These are phyloP conservation scores for Pouteria campechiana DNA, from an alignment of 179 eudicot genomes.

Conservation along the genomic window DNA sequence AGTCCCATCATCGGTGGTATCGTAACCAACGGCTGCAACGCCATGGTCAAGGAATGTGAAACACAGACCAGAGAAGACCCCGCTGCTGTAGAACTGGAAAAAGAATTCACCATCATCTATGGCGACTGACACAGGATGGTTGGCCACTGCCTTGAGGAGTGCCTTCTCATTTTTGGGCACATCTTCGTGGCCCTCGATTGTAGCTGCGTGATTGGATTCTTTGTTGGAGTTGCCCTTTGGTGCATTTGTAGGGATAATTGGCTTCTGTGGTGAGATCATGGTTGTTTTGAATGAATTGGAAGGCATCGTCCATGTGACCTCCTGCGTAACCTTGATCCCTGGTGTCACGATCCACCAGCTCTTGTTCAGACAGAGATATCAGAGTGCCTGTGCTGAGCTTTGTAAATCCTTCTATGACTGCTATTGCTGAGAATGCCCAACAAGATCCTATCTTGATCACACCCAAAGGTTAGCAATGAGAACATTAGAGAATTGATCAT, in stretches of 20 bases:
- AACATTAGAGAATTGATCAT: neutral
- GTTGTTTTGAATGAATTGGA: constrained; percentile 18
- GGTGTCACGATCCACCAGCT: constrained; percentile 44
- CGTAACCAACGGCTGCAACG: constrained; percentile 32
- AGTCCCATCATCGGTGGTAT: constrained; percentile 14
- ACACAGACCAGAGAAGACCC: constrained; percentile 33
- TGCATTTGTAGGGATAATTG: constrained; percentile 32
- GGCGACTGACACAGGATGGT: constrained; percentile 41
- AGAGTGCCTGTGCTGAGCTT: constrained; percentile 28
- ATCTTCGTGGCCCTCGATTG: constrained; percentile 23
- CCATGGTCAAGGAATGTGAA: constrained; percentile 28
- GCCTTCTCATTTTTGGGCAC: constrained; percentile 37
- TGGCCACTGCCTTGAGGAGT: constrained; percentile 25
- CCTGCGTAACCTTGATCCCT: constrained; percentile 28
- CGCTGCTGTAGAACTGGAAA: constrained; percentile 30
- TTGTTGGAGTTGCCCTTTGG: constrained; percentile 16
- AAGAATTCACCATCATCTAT: constrained; percentile 27
- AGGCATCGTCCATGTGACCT: constrained; percentile 28
- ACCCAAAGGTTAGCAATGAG: neutral
- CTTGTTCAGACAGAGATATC: constrained; percentile 46
- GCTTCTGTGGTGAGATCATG: constrained; percentile 35
- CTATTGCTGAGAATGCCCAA: constrained; percentile 55
- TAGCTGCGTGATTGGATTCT: constrained; percentile 7
- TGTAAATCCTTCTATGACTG: constrained; percentile 31
- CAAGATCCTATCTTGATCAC: constrained; percentile 30